Percentiles rank a stretch among this genome's conserved stretches.
These are phyloP conservation scores for Ceratocystiopsis brevicomis DNA, from an alignment of 2,329 filamentous ascomycete species.

Conservation along the genomic window DNA sequence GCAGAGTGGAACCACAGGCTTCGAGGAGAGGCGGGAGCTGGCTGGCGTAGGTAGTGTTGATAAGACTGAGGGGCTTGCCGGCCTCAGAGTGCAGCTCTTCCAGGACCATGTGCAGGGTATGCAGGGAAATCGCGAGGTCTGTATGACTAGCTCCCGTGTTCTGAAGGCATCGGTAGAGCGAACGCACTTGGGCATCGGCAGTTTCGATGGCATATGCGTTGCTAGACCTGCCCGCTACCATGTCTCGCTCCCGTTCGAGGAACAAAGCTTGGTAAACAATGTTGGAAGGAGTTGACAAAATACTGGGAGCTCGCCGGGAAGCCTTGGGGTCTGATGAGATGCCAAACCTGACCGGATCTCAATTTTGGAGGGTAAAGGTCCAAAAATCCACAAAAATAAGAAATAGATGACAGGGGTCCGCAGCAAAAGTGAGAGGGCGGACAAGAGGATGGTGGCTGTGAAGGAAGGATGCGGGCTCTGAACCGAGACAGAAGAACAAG, in stretches of 20 bases:
- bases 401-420: no score
- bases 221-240: slow-evolving; percentile 13
- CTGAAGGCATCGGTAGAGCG: slow-evolving; percentile 34
- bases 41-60: slow-evolving; percentile 22
- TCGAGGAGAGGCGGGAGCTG: slow-evolving; percentile 33
- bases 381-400: no score
- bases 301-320: no score
- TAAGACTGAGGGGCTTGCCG: slow-evolving; percentile 34
- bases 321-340: no score
- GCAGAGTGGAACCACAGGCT: slow-evolving; percentile 35
- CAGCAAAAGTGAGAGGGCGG: no score
- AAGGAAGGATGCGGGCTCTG: no score
- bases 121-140: slow-evolving; percentile 30
- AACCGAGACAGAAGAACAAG: no score
- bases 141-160: slow-evolving; percentile 29
- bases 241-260: neutral
- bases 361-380: no score
- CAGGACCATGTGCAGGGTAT: slow-evolving; percentile 34
- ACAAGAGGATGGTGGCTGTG: no score
- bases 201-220: slow-evolving; percentile 30
- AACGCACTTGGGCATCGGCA: slow-evolving; percentile 34
- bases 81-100: slow-evolving; percentile 39
- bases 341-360: no score
- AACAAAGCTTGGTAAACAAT: no score
- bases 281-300: no score